phyloP scores from a whole-genome alignment of 352 stramenopile genomes.

The Phytophthora tentaculata region DNA sequence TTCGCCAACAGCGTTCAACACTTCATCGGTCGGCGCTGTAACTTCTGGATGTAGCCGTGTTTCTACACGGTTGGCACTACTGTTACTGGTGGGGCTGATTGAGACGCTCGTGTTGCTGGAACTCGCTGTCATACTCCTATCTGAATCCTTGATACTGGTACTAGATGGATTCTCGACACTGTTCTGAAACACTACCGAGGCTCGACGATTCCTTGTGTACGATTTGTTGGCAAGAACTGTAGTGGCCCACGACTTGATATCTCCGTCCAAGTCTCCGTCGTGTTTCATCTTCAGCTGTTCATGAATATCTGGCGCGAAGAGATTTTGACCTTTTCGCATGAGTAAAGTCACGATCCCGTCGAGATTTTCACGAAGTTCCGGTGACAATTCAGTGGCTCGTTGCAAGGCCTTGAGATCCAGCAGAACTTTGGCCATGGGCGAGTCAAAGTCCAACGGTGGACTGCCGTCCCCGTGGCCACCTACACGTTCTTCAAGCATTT shows the following conservation, averaged over 20 bases:
- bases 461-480: conserved; percentile 33
- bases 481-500: conserved; percentile 74
- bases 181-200: conserved; percentile 52
- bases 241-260: conserved; percentile 82
- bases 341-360: conserved; percentile 78
- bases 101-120: conserved; percentile 25
- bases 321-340: conserved; percentile 82
- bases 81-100: conserved; percentile 9
- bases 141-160: conserved; percentile 22
- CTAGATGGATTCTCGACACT: conserved; percentile 22
- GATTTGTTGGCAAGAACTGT: conserved; percentile 82
- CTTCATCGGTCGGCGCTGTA: conserved; percentile 55
- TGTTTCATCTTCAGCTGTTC: conserved; percentile 81
- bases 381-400: conserved; percentile 59
- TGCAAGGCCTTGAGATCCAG: conserved; percentile 80
- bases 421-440: conserved; percentile 81
- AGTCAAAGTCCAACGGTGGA: conserved; percentile 74
- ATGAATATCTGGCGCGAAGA: conserved; percentile 84
- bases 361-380: conserved; percentile 73
- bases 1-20: conserved; percentile 66
- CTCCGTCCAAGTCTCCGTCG: conserved; percentile 69
- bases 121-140: conserved; percentile 25
- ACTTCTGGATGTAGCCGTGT: conserved; percentile 70
- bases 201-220: conserved; percentile 74
- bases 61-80: conserved; percentile 43